Percentiles rank a stretch among this genome's conserved stretches.
Evolutionary conservation across 1,284 basidiomycete genomes (phyloP).

Genomic region (Microbotryum saponariae): DNA sequence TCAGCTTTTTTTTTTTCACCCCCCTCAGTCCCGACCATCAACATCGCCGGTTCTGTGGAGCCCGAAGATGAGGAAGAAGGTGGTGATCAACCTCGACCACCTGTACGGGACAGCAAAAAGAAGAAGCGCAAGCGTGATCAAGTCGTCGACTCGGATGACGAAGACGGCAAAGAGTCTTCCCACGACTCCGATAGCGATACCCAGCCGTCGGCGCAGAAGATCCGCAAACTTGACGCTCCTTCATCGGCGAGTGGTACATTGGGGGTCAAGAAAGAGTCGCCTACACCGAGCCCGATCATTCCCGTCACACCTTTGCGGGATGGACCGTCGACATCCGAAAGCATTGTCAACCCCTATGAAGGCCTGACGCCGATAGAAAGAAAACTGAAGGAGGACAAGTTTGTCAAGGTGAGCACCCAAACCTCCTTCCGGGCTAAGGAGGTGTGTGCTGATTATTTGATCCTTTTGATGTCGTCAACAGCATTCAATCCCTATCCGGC

Average conservation of each 20-base stretch:
- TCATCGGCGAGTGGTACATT: too few species aligned
- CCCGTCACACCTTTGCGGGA: too few species aligned
- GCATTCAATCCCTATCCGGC: constrained; percentile 41
- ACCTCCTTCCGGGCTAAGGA: not conserved
- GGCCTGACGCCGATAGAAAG: constrained; percentile 4
- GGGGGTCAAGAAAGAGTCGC: not conserved
- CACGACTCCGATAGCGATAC: too few species aligned
- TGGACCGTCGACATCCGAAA: too few species aligned
- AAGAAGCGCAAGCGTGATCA: constrained; percentile 30
- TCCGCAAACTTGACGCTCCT: constrained; percentile 17
- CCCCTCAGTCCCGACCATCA: not conserved
- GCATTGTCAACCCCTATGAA: not conserved
- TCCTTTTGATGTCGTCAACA: constrained; percentile 13
- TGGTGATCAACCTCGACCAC: constrained; percentile 13
- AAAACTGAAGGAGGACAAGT: constrained; percentile 26
- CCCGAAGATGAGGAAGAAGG: constrained; percentile 28
- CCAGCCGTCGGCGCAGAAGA: constrained; percentile 1
- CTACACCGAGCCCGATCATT: too few species aligned
- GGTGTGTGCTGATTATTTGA: not conserved
- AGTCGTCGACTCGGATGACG: constrained; percentile 24
- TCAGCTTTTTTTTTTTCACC: not conserved
- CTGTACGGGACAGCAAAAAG: constrained; percentile 22
- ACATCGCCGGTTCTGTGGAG: constrained; percentile 10
- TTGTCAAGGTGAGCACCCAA: constrained; percentile 13
- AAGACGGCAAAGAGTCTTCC: too few species aligned